phyloP scores from a whole-genome alignment of 139 green algal species.

The Penium margaritaceum region DNA sequence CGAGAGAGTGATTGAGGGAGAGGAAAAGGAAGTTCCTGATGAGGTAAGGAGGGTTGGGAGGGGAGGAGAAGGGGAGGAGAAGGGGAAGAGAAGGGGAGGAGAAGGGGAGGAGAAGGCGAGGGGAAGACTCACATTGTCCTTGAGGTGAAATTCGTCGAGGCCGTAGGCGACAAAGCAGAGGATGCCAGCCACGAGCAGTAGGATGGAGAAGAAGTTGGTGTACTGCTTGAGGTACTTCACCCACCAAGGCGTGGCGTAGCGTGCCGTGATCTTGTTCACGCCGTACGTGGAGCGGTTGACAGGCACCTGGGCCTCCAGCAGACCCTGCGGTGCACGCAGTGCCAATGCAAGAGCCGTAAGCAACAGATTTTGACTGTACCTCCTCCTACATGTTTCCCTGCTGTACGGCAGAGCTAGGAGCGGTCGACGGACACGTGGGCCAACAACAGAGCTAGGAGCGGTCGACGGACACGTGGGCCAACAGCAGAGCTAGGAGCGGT shows the following conservation, averaged over 20 bases:
- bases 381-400: neutral
- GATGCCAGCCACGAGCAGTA: slow-evolving; percentile 54
- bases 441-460: neutral
- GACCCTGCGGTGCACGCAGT: slow-evolving; percentile 1
- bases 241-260: slow-evolving; percentile 52
- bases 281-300: slow-evolving; percentile 54
- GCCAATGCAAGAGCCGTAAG: too few species aligned
- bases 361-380: too few species aligned
- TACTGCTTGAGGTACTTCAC: slow-evolving; percentile 62
- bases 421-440: neutral
- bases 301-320: slow-evolving; percentile 52
- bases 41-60: neutral
- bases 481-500: neutral
- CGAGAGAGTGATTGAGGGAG: neutral
- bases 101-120: slow-evolving; percentile 1
- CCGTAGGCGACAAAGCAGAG: slow-evolving; percentile 56
- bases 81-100: slow-evolving; percentile 5
- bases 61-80: neutral
- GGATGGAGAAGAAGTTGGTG: slow-evolving; percentile 57
- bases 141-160: slow-evolving; percentile 57
- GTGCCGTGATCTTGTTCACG: slow-evolving; percentile 61
- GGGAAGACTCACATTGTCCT: slow-evolving; percentile 50
- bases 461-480: neutral
- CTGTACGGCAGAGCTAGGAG: neutral
- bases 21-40: neutral